Percentiles rank a stretch among this genome's conserved stretches.
These are phyloP conservation scores for Scutellaria minor DNA, from an alignment of 257 asterid species.

Conservation along the genomic window DNA sequence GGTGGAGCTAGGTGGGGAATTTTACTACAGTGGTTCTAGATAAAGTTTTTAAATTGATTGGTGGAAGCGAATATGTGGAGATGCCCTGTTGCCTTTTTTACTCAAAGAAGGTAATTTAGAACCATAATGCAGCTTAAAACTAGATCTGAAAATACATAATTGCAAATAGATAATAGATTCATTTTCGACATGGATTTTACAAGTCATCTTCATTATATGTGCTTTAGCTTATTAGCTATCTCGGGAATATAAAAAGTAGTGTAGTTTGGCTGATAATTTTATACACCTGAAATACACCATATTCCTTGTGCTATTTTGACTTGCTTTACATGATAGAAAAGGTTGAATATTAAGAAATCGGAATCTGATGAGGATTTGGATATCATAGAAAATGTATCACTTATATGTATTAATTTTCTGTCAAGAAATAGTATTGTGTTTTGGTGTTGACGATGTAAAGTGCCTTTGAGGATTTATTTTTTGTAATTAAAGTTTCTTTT, in stretches of 20 bases:
- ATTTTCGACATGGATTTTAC: not conserved
- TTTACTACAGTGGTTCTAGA: too few relatives aligned
- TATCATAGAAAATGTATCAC: not conserved
- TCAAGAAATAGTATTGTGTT: not conserved
- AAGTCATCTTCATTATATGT: not conserved
- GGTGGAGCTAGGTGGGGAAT: too few relatives aligned
- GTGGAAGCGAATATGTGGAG: too few relatives aligned
- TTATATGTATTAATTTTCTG: not conserved
- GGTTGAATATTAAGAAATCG: not conserved
- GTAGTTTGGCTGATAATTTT: not conserved
- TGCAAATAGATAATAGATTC: too few relatives aligned
- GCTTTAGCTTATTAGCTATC: not conserved
- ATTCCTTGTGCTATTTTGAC: constrained; percentile 1
- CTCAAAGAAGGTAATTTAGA: not conserved
- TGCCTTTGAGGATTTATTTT: not conserved
- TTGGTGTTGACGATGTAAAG: not conserved
- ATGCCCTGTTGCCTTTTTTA: too few relatives aligned
- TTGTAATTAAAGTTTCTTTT: not conserved
- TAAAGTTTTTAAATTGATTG: too few relatives aligned
- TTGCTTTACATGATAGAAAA: constrained; percentile 1
- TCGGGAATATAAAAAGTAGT: not conserved
- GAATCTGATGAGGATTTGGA: not conserved
- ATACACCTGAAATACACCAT: not conserved
- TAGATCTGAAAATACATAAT: too few relatives aligned
- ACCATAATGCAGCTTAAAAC: too few relatives aligned